Conservation (phyloP, 371 early-diverging fungal genomes). For the Globomyces sp. region DNA sequence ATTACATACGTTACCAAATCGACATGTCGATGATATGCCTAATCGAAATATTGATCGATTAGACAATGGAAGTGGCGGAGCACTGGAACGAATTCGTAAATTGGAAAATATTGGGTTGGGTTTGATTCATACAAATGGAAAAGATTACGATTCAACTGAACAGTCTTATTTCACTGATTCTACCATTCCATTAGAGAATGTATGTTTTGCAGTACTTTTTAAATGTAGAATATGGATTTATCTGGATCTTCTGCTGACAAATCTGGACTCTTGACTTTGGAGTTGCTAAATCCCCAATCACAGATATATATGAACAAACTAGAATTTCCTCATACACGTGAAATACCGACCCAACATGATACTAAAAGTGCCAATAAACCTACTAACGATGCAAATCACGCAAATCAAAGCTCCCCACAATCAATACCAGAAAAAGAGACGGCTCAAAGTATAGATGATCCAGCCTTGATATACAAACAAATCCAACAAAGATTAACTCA, state of each 20-base stretch:
- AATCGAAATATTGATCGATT: background rate
- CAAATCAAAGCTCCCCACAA: background rate
- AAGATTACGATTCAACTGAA: background rate
- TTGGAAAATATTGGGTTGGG: background rate
- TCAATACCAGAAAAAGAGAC: background rate
- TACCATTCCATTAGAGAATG: background rate
- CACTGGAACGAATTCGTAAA: background rate
- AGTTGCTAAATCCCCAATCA: background rate
- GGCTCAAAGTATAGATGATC: background rate
- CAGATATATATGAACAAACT: background rate
- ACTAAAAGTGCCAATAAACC: background rate
- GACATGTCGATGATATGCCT: background rate
- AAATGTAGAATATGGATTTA: background rate
- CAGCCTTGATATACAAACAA: background rate
- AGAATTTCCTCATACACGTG: background rate
- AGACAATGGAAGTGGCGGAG: background rate
- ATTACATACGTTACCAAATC: background rate
- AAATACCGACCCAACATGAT: background rate
- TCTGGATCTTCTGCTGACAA: background rate
- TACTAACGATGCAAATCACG: background rate
- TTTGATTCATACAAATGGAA: background rate
- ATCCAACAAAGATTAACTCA: background rate
- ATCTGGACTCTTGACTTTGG: background rate
- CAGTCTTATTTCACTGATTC: conserved; percentile 9
- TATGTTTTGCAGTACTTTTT: background rate